Conservation (phyloP, 495 filamentous ascomycete species). For the Neurospora cerealis region DNA sequence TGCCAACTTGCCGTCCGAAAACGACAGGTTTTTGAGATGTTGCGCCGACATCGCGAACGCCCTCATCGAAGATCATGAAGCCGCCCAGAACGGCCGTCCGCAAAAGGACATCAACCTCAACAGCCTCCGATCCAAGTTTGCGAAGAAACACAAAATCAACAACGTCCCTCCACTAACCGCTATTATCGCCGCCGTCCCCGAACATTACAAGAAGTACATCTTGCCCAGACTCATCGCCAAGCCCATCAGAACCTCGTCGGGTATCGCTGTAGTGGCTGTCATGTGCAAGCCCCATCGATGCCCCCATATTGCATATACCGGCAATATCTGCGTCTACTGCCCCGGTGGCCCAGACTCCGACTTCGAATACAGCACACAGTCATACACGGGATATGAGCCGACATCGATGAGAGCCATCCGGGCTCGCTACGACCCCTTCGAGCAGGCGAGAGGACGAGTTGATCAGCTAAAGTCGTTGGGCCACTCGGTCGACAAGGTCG, state of each 20-base stretch:
- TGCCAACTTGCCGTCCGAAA: slow-evolving; percentile 69
- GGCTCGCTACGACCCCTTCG: slow-evolving; percentile 94
- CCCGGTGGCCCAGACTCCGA: slow-evolving; percentile 95
- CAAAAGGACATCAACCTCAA: slow-evolving; percentile 91
- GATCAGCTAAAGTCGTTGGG: slow-evolving; percentile 92
- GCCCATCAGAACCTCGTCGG: slow-evolving; percentile 88
- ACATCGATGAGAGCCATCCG: slow-evolving; percentile 98
- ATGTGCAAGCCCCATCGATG: slow-evolving; percentile 99
- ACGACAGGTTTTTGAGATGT: slow-evolving; percentile 83
- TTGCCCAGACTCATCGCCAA: slow-evolving; percentile 91
- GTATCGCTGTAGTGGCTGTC: slow-evolving; percentile 97
- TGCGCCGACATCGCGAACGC: slow-evolving; percentile 92
- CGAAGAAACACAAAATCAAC: slow-evolving; percentile 81
- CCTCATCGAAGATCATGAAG: slow-evolving; percentile 87
- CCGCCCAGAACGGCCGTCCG: slow-evolving; percentile 57
- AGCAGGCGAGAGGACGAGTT: slow-evolving; percentile 90
- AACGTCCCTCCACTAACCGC: slow-evolving; percentile 86
- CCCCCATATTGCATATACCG: slow-evolving; percentile 93
- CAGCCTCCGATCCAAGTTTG: slow-evolving; percentile 70
- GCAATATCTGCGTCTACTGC: slow-evolving; percentile 98
- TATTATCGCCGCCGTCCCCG: slow-evolving; percentile 93
- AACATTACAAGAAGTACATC: slow-evolving; percentile 99
- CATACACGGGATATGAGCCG: slow-evolving; percentile 95
- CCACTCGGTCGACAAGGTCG: slow-evolving; percentile 96
- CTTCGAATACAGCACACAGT: slow-evolving; percentile 98